These are phyloP conservation scores for Astrothelium subdiscretum DNA, from an alignment of 495 filamentous ascomycete genomes.

Conservation along the genomic window DNA sequence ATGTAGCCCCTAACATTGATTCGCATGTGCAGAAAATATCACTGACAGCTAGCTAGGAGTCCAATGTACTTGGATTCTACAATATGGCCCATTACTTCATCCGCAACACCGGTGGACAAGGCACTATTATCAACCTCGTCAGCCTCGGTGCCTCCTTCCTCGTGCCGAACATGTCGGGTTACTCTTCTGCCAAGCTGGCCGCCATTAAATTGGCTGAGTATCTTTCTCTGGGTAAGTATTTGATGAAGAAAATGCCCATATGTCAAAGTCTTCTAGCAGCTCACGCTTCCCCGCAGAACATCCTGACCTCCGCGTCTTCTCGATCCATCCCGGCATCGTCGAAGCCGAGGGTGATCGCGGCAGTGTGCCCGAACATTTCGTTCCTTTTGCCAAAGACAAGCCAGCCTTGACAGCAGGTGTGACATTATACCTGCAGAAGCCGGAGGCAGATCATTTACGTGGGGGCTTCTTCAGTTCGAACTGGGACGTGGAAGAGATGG, in stretches of 20 bases:
- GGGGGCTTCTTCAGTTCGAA: constrained; percentile 34
- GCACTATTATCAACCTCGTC: constrained; percentile 34
- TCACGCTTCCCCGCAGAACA: constrained; percentile 15
- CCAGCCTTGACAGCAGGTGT: constrained; percentile 29
- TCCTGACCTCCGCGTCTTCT: constrained; percentile 29
- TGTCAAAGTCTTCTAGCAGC: neutral
- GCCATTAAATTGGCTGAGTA: constrained; percentile 23
- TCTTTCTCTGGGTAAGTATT: constrained; percentile 20
- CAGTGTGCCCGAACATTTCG: constrained; percentile 19
- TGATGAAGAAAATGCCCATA: too few species aligned
- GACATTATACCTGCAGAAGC: constrained; percentile 33
- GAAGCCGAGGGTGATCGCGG: constrained; percentile 24
- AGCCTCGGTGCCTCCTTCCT: constrained; percentile 21
- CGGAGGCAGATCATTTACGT: constrained; percentile 17
- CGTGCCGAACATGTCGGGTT: constrained; percentile 27
- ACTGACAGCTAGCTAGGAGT: constrained; percentile 22
- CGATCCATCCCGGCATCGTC: constrained; percentile 32
- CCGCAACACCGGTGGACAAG: constrained; percentile 14
- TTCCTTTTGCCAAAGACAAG: constrained; percentile 26
- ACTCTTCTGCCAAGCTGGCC: constrained; percentile 31
- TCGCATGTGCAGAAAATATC: neutral
- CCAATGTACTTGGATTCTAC: constrained; percentile 35
- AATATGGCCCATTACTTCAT: constrained; percentile 31
- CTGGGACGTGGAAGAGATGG: constrained; percentile 24
- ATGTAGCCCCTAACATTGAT: neutral